phyloP scores from a whole-genome alignment of 108 stramenopile genomes.

The Thalassiosira profunda region DNA sequence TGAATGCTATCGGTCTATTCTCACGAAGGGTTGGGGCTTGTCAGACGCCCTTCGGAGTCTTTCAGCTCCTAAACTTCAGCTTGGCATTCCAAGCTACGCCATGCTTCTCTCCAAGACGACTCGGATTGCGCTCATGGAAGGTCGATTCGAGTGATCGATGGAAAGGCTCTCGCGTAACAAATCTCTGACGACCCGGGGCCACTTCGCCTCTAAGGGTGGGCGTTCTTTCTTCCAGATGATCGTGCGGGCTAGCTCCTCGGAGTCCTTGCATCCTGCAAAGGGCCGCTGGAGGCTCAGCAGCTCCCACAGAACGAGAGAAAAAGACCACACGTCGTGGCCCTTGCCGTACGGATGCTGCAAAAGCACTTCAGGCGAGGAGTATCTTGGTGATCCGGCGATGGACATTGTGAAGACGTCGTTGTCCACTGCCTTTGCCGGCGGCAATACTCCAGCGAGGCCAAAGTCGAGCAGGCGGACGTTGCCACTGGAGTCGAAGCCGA shows the following conservation, averaged over 20 bases:
- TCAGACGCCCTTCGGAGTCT: too few species aligned
- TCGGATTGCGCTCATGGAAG: neutral
- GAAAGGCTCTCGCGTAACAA: neutral
- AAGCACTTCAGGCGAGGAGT: neutral
- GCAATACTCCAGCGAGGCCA: neutral
- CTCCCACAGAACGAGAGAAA: neutral
- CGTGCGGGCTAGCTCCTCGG: too few species aligned
- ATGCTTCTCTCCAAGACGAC: neutral
- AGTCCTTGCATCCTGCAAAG: constrained; percentile 20
- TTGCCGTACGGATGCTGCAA: constrained; percentile 76
- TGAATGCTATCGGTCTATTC: constrained; percentile 6
- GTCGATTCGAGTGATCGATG: neutral
- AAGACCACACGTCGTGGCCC: constrained; percentile 5
- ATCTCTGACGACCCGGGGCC: neutral
- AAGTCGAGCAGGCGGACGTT: neutral
- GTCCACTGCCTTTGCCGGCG: constrained; percentile 77
- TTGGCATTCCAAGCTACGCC: too few species aligned
- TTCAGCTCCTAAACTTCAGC: too few species aligned
- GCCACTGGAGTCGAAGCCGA: neutral
- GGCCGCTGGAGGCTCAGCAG: neutral
- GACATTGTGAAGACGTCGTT: constrained; percentile 77
- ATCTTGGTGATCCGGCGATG: constrained; percentile 82
- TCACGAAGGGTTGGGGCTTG: too few species aligned
- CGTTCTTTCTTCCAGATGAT: too few species aligned
- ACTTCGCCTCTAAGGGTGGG: too few species aligned